Base-by-base conservation (phyloP, 2,329 filamentous ascomycete genomes). In the Penicillium italicum region DNA sequence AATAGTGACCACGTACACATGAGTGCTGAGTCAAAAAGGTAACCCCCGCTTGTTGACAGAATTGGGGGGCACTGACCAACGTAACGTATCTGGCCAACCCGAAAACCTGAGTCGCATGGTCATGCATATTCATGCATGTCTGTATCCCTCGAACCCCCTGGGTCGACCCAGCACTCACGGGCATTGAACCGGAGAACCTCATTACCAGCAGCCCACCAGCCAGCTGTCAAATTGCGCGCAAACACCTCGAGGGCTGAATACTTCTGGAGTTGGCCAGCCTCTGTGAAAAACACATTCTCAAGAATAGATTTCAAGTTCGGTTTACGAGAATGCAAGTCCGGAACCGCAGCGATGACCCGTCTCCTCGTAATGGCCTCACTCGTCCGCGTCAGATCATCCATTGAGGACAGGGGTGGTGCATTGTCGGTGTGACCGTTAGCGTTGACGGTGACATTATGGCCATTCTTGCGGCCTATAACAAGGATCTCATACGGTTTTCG, bases 271-370 rank as follows among this genome's bases (percentile, higher is more conserved):
- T 1, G 20, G 41, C 16, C 8, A 46, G 45, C 26, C 18, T 50
- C 18, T 1, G 3, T 41, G 46, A 74, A 72, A 59, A 84, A 69
- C 8, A 81, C 60, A 12, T 66, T 67, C 66, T 83, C 81, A 24
- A 87, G 70, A 24, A 86, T 50, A 12, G 73, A 67, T 65, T 82
- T 85, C 59, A 87, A 57, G 63, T 81, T 84, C 18, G 85, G 85
- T 66, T 87, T 87, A n/a, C 84, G 74, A 4, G 84, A 87, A 68
- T 87, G 85, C 14, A 86, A 54, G 69, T 87, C 85, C 9, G 84
- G 82, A 10, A 86, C 84, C 8, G 77, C 82, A 30, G 80, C 76
- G 54, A 87, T 77, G 9, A 85, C 75, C 63, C 80, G 76, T 58
- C 77, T 76, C 44, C 68, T 74, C 4, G 79, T 56, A 18, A 34